Base-by-base conservation (phyloP, 2,329 filamentous ascomycete species). In the Cryoendolithus antarcticus region DNA sequence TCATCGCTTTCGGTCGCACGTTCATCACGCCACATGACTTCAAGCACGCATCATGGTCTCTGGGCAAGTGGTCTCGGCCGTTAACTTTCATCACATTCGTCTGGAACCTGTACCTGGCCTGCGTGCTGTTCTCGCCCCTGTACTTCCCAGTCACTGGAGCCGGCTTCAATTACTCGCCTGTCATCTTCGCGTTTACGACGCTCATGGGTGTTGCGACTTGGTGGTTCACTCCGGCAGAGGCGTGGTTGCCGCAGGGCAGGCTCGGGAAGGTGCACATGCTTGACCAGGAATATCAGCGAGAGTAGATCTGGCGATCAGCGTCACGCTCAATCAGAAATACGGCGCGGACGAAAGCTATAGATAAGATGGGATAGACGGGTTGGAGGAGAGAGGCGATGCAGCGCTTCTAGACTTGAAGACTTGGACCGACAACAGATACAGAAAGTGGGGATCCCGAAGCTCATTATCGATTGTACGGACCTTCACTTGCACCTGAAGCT, bases 71-170 rank as follows among this genome's bases (percentile, higher is more conserved):
- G 53, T 56, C 54, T 10, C 47, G 57, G 2, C 58, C 60, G 7
- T 32, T 62, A 43, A 60, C 52, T 11, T 52, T 58, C 31, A 55
- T 63, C 33, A 52, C 56, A 2, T 45, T 63, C 12, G 37, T 62
- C 30, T 63, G 60, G 60, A 63, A 63, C 38, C 40, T 54, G 12
- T 63, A 60, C 41, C 48, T 63, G 9, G 60, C 59, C 3, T 46
- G 45, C 5, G 54, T 63, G 4, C 48, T 63, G n/a, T 62, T 63
- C 47, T 59, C 55, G 35, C 60, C 60, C 11, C 44, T 61, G 9
- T 42, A 48, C 32, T 62, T 60, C 44, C 60, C 60, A 0, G 60
- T 62, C 12, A 51, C 45, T n/a, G 52, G 42, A 1, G 45, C 49
- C 19, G 51, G 44, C 6, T 59, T 62, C 55, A 62, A 62, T 45